Conservation (phyloP, 2,329 filamentous ascomycete genomes). For the Calonectria crousiana region DNA sequence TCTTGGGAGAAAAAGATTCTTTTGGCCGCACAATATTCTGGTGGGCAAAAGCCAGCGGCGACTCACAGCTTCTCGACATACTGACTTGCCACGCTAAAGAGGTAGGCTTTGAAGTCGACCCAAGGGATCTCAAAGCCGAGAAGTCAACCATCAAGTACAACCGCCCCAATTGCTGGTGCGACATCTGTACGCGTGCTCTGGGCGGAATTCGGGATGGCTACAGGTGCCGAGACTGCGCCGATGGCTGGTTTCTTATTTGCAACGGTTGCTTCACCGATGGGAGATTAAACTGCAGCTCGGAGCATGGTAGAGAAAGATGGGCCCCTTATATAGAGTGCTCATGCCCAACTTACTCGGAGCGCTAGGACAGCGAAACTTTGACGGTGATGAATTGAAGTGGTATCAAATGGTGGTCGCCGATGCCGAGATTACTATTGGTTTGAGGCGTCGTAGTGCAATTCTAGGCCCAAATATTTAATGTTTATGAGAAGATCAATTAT, state of each 20-base stretch:
- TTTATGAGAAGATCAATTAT: no score
- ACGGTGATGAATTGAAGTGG: not conserved
- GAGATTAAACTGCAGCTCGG: not conserved
- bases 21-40: not conserved
- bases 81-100: not conserved
- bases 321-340: not conserved
- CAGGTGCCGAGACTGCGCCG: not conserved
- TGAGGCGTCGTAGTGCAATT: not conserved
- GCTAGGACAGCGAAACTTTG: not conserved
- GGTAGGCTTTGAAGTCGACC: not conserved
- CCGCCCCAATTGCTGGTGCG: not conserved
- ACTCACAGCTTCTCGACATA: not conserved
- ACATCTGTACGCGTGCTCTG: not conserved
- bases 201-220: not conserved
- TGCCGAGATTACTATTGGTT: not conserved
- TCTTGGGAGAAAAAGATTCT: not conserved
- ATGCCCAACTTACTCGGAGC: not conserved
- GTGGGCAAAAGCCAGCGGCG: not conserved
- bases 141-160: not conserved
- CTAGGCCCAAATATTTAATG: no score
- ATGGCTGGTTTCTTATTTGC: not conserved
- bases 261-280: not conserved
- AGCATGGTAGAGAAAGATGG: not conserved
- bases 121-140: not conserved
- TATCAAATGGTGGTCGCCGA: not conserved